Evolutionary conservation across 1,284 basidiomycete genomes (phyloP).

Genomic region (Golubevia pallescens): DNA sequence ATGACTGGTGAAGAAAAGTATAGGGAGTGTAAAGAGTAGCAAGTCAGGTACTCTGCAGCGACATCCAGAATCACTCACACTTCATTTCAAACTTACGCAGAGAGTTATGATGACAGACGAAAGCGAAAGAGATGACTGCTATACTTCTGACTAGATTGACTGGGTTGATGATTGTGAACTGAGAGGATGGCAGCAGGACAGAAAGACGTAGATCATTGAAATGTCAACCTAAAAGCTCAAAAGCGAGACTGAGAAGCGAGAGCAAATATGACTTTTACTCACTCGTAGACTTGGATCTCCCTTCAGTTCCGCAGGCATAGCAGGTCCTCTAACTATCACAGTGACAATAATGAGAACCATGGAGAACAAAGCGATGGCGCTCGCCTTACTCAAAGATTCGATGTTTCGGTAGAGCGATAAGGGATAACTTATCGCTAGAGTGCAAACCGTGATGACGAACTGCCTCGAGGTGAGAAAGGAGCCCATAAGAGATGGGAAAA

Average conservation of each 20-base stretch:
- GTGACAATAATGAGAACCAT: slow-evolving; percentile 93
- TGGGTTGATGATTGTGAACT: slow-evolving; percentile 89
- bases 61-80: too few species aligned
- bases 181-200: too few species aligned
- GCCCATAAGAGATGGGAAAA: slow-evolving; percentile 83
- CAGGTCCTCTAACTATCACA: slow-evolving; percentile 83
- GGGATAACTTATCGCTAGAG: slow-evolving; percentile 75
- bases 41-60: too few species aligned
- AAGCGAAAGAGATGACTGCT: slow-evolving; percentile 62
- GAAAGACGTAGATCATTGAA: too few species aligned
- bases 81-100: slow-evolving; percentile 12
- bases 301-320: slow-evolving; percentile 78
- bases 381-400: slow-evolving; percentile 91
- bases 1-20: slow-evolving; percentile 67
- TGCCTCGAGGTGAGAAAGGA: slow-evolving; percentile 81
- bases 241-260: not conserved
- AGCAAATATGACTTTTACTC: slow-evolving; percentile 5
- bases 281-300: slow-evolving; percentile 68
- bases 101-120: slow-evolving; percentile 64
- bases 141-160: slow-evolving; percentile 52
- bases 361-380: slow-evolving; percentile 76
- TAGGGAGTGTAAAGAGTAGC: not conserved
- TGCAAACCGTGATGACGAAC: slow-evolving; percentile 74
- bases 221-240: too few species aligned
- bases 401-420: slow-evolving; percentile 96